Base-by-base conservation (phyloP, 106 monocot genomes). In the Dioscorea dumetorum region DNA sequence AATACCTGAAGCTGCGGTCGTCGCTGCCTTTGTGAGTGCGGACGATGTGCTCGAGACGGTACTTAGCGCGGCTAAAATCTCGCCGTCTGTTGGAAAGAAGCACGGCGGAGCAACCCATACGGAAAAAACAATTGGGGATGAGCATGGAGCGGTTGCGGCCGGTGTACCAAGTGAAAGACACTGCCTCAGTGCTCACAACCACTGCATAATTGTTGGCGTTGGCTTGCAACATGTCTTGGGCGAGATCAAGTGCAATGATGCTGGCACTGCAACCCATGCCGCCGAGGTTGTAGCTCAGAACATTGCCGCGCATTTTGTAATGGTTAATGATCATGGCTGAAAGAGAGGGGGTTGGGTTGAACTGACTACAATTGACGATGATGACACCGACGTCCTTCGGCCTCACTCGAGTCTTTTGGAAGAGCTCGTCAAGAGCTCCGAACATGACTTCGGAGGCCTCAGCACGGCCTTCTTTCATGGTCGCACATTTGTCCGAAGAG, bases 231-330 rank as follows among this genome's bases (percentile, higher is more conserved):
- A 90, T 90, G 63, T 90, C 90, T 17, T 79, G 70, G 5, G 90
- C 90, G 16, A 90, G 60, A 58, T 90, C 90, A 17, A 90, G 61
- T 0, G 85, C 80, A 8, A 90, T 85, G 57, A 90, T 77, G 13
- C 90, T 78, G 12, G 90, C 90, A 33, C 85, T 86, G 78, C 90
- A 86, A 0, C 90, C 85, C 85, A 90, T 90, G 5, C 90, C 90
- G 8, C 90, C 85, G 22, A 90, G 80, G 70, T 86, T 90, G 78
- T 85, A 90, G 68, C 90, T 90, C 72, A 90, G 73, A 4, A 90
- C 74, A 61, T 84, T 82, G 9, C 97, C 92, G 20, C 89, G 58
- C 97, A 99, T 99, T 77, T 99, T 99, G 91, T 92, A 97, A 79
- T 97, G 95, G 81, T 97, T 97, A 4, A 97, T 80, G 59, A 90